Evolutionary conservation across 306 rosid species (phyloP), one percentile per base, ranked within the genome.

Genomic region (Oxytropis ochrocephala): DNA sequence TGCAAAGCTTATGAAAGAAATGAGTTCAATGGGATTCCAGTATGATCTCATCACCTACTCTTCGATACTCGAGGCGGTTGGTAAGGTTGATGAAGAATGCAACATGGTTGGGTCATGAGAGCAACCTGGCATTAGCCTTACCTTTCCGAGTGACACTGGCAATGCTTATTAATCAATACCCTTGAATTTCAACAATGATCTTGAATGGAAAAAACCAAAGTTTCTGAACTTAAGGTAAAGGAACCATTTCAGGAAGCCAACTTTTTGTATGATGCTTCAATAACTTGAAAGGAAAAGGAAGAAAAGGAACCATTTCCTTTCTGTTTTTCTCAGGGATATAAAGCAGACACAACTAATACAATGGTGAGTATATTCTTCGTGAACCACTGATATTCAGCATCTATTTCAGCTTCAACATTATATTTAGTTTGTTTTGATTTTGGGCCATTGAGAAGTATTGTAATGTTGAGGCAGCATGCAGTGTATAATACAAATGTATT

Each of bases 61-160:
- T 10, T 94, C 97, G 18, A 90, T 94, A 69, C 90, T 94, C 6
- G 95, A 94, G 81, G 98, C 97, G n/a, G 95, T 94, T 41, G 98
- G 97, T 73, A 94, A 84, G 82, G 87, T 90, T 53, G 94, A 94
- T 76, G 95, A 84, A 52, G 88, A 77, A 48, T 44, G 46, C 19
- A 48, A 61, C 48, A 3, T 71, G 72, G 65, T 42, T 10, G 73
- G 42, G 53, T 67, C 71, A 7, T 79, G 73, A 78, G 50, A 78
- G 39, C 39, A 30, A 52, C 44, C 27, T 2, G 27, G 27, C 55
- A n/a, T n/a, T 18, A 41, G 65, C 67, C 38, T 54, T 29, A 39
- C 4, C 54, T 46, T 73, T 49, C 54, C 8, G 3, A 46, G 62
- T 52, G 57, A 43, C 19, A 6, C 63, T 76, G 44, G 17, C 67